These are phyloP conservation scores for Lasiosphaeria miniovina DNA, from an alignment of 495 filamentous ascomycete genomes.

Conservation along the genomic window DNA sequence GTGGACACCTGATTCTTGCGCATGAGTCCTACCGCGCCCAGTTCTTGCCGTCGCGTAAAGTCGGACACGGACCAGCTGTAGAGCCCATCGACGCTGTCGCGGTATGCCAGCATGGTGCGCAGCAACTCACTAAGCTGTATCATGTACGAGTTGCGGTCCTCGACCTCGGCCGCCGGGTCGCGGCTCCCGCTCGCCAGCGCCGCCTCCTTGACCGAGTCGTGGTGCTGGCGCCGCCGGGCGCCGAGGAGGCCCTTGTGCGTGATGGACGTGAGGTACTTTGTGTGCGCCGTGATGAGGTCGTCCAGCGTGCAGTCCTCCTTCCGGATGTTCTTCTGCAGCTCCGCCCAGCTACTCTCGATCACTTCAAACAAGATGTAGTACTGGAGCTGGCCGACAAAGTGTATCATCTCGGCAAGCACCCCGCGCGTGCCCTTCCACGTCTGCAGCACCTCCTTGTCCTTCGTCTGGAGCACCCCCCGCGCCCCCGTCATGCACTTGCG, in stretches of 20 bases:
- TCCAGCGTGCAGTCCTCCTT: slow-evolving; percentile 87
- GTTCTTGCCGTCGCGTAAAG: slow-evolving; percentile 86
- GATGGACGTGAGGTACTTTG: slow-evolving; percentile 84
- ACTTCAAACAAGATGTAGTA: slow-evolving; percentile 99
- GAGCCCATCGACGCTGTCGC: slow-evolving; percentile 88
- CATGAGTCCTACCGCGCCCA: slow-evolving; percentile 49
- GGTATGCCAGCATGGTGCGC: slow-evolving; percentile 90
- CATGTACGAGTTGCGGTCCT: slow-evolving; percentile 80
- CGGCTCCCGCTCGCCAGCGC: slow-evolving; percentile 22
- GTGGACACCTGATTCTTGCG: slow-evolving; percentile 28
- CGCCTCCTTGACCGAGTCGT: slow-evolving; percentile 34
- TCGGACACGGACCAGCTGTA: slow-evolving; percentile 93
- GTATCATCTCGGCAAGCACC: slow-evolving; percentile 93
- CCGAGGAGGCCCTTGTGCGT: slow-evolving; percentile 95
- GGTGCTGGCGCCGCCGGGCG: slow-evolving; percentile 50
- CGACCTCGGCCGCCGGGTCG: slow-evolving; percentile 31
- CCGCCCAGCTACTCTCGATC: slow-evolving; percentile 90
- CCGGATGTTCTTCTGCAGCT: slow-evolving; percentile 72
- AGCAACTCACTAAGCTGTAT: slow-evolving; percentile 87
- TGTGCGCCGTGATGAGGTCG: slow-evolving; percentile 90
- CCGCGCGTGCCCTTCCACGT: slow-evolving; percentile 92
- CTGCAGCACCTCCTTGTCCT: slow-evolving; percentile 68
- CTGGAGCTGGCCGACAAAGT: slow-evolving; percentile 94
- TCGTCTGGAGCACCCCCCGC: slow-evolving; percentile 79
- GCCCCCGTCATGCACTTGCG: slow-evolving; percentile 94